Conservation (phyloP, 805 yeast genomes). For the Metschnikowia lunata region DNA sequence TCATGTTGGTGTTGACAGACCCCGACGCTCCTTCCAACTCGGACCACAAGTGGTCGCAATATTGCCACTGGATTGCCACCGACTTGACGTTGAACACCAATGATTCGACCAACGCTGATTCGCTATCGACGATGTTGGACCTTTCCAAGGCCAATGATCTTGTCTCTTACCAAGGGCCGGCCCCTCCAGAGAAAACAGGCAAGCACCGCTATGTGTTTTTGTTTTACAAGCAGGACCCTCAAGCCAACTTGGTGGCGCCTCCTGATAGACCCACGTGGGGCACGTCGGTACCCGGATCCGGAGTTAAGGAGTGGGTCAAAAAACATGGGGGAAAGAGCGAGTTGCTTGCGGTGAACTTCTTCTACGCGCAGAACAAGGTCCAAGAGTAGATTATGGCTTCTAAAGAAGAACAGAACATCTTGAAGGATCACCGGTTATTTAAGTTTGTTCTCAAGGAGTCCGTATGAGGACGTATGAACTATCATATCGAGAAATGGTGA, state of each 20-base stretch:
- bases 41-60: constrained; percentile 87
- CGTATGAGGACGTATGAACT: too few relatives aligned
- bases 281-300: constrained; percentile 72
- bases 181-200: constrained; percentile 84
- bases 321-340: constrained; percentile 51
- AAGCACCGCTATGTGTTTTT: constrained; percentile 82
- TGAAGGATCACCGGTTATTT: too few relatives aligned
- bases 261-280: constrained; percentile 77
- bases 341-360: constrained; percentile 76
- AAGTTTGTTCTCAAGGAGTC: too few relatives aligned
- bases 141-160: constrained; percentile 38
- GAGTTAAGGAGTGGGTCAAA: constrained; percentile 69
- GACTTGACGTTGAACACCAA: constrained; percentile 46
- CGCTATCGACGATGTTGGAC: constrained; percentile 32
- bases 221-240: constrained; percentile 61
- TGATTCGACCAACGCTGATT: constrained; percentile 17
- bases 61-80: constrained; percentile 65
- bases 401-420: too few relatives aligned
- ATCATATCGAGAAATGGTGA: too few relatives aligned
- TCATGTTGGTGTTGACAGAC: constrained; percentile 78
- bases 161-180: constrained; percentile 73
- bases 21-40: constrained; percentile 89
- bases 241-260: constrained; percentile 40
- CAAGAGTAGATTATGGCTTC: constrained; percentile 11
- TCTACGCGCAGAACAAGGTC: constrained; percentile 62